phyloP scores from a whole-genome alignment of 78 protist species.

The Planoprotostelium fungivorum region DNA sequence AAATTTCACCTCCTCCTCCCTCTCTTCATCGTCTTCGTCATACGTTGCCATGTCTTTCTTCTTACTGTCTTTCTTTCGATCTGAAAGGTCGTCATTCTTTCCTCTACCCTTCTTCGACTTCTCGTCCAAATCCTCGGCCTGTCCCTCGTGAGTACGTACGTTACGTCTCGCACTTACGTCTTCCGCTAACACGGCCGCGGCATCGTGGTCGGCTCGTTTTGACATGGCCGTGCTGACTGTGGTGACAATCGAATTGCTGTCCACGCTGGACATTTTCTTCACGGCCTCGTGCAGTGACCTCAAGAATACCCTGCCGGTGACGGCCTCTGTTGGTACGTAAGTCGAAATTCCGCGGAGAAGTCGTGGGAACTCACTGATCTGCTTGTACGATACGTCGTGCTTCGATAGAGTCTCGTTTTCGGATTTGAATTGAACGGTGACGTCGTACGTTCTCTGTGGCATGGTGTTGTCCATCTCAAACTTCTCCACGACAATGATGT shows the following conservation, averaged over 20 bases:
- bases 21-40: slow-evolving; percentile 35
- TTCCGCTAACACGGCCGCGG: neutral
- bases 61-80: slow-evolving; percentile 26
- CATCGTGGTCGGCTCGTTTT: neutral
- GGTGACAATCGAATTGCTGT: neutral
- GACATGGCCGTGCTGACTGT: neutral
- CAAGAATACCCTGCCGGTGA: neutral
- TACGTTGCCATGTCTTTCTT: slow-evolving; percentile 24
- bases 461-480: neutral
- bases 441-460: neutral
- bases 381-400: no score
- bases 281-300: neutral
- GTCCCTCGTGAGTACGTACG: neutral
- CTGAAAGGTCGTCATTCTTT: slow-evolving; percentile 25
- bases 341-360: no score
- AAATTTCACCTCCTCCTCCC: slow-evolving; percentile 16
- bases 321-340: no score
- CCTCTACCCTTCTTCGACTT: slow-evolving; percentile 9
- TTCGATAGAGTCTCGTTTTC: neutral
- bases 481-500: neutral
- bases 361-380: no score
- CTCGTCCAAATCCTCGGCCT: neutral
- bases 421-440: neutral
- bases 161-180: neutral
- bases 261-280: neutral